These are phyloP conservation scores for Umbelopsis ramanniana DNA, from an alignment of 192 early-diverging fungal genomes.

Conservation along the genomic window DNA sequence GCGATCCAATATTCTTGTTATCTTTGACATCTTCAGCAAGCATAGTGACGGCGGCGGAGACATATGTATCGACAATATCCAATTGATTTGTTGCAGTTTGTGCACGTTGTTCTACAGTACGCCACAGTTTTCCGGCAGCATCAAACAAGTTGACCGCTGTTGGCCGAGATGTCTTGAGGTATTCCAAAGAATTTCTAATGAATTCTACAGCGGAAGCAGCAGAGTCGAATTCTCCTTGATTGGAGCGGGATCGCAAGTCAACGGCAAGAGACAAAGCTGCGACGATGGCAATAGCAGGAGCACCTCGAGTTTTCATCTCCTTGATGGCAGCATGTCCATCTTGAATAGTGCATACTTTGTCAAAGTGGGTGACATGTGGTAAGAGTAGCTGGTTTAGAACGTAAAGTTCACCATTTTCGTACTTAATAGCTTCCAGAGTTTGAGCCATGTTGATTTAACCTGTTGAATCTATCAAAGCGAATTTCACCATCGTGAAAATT, in stretches of 20 bases:
- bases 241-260: conserved; percentile 54
- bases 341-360: conserved; percentile 60
- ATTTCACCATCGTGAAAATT: background rate
- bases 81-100: conserved; percentile 31
- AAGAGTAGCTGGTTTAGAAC: conserved; percentile 93
- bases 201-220: conserved; percentile 50
- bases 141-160: conserved; percentile 98
- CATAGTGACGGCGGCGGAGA: conserved; percentile 81
- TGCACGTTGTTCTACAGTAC: conserved; percentile 37
- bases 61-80: conserved; percentile 63
- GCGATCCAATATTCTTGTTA: conserved; percentile 83
- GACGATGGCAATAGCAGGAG: conserved; percentile 97
- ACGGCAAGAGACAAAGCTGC: conserved; percentile 90
- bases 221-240: conserved; percentile 32
- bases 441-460: background rate
- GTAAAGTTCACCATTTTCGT: conserved; percentile 57
- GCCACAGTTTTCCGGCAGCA: conserved; percentile 63
- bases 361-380: conserved; percentile 83
- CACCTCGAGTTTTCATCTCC: conserved; percentile 91
- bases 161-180: conserved; percentile 88
- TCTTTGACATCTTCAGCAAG: conserved; percentile 83
- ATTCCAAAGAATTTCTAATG: conserved; percentile 67
- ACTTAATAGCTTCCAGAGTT: conserved; percentile 60
- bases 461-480: too few species aligned
- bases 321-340: conserved; percentile 88